A percentile compares a stretch with the other conserved stretches of the same genome.
Evolutionary conservation across 78 protist genomes (phyloP).

Genomic region (slime mould (Dictyostelium discoideum)): dicty_2.7 NC_007089.4:5714001-5714500

Average conservation of each 20-base stretch:
- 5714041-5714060: no score
- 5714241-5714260: neutral
- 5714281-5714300: neutral
- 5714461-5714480: neutral
- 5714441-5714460: slow-evolving; percentile 17
- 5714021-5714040: no score
- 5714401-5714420: slow-evolving; percentile 16
- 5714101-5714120: no score
- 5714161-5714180: no score
- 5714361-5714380: neutral
- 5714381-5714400: neutral
- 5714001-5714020: no score
- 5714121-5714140: no score
- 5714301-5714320: neutral
- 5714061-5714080: no score
- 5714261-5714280: slow-evolving; percentile 14
- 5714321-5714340: no score
- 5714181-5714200: neutral
- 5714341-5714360: no score
- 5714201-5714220: neutral
- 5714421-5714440: neutral
- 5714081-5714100: no score
- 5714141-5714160: neutral
- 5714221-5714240: no score
- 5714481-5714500: neutral